Percentiles rank a stretch among this genome's conserved stretches.
These are phyloP conservation scores for Verticillium dahliae DNA, from an alignment of 2,329 filamentous ascomycete genomes.

Conservation along the genomic window DNA sequence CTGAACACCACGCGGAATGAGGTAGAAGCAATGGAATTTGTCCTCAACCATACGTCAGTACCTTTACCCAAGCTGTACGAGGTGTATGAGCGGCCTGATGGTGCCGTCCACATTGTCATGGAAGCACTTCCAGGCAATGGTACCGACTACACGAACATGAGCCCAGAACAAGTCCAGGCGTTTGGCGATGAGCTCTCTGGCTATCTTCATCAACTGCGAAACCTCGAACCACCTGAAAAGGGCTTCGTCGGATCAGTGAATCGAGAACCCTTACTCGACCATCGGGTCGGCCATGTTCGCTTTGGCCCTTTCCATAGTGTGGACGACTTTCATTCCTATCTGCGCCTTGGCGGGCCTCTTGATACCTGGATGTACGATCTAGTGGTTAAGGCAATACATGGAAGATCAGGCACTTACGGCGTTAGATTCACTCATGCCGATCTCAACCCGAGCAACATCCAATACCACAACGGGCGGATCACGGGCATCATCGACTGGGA, in stretches of 20 bases:
- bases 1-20: no score
- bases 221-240: conserved; percentile 16
- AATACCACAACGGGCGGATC: conserved; percentile 30
- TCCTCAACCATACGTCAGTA: no score
- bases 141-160: neutral
- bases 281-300: conserved; percentile 18
- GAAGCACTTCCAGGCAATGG: no score
- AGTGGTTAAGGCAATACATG: conserved; percentile 26
- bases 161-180: no score
- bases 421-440: conserved; percentile 39
- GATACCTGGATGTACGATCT: conserved; percentile 20
- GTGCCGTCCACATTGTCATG: no score
- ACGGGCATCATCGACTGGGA: conserved; percentile 35
- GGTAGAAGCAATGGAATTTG: no score
- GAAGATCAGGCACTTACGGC: conserved; percentile 24
- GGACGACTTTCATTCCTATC: conserved; percentile 23
- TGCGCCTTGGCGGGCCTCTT: conserved; percentile 17
- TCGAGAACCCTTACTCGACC: no score
- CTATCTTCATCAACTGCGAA: conserved; percentile 17
- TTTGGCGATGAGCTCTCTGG: conserved; percentile 7
- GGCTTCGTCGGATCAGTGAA: conserved; percentile 17
- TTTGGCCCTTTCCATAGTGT: conserved; percentile 24
- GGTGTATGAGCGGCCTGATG: no score
- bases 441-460: conserved; percentile 34
- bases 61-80: no score